Evolutionary conservation across 768 basidiomycete species (phyloP).

Genomic region (Termitomyces sp.): DNA sequence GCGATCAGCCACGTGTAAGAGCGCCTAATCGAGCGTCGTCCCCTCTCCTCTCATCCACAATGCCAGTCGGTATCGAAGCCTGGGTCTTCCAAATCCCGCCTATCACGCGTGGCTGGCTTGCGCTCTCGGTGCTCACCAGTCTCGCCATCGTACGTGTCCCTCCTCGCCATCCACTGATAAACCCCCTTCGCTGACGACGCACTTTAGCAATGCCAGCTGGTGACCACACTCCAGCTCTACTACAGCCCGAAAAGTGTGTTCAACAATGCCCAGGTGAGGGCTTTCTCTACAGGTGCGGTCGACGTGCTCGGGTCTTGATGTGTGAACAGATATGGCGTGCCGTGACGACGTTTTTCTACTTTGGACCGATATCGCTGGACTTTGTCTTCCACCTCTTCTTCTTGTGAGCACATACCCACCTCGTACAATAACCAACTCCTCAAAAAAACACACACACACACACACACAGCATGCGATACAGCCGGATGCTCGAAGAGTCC

Average conservation of each 20-base stretch:
- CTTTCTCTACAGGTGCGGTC: not conserved
- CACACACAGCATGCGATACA: conserved; percentile 82
- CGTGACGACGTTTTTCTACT: conserved; percentile 92
- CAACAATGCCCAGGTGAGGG: conserved; percentile 67
- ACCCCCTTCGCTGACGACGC: not conserved
- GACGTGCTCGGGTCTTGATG: not conserved
- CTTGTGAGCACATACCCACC: conserved; percentile 56
- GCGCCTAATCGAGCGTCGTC: not conserved
- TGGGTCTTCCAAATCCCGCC: conserved; percentile 93
- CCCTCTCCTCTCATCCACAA: conserved; percentile 17
- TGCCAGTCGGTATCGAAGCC: conserved; percentile 84
- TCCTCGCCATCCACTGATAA: not conserved
- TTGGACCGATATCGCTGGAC: conserved; percentile 88
- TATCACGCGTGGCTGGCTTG: conserved; percentile 84
- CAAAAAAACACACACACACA: no score
- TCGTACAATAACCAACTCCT: no score
- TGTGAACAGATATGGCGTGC: conserved; percentile 72
- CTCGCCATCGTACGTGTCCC: conserved; percentile 76
- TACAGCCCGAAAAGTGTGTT: conserved; percentile 87
- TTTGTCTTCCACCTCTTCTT: conserved; percentile 98
- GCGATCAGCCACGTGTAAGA: conserved; percentile 7
- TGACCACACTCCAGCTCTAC: conserved; percentile 89
- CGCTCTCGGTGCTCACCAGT: conserved; percentile 71
- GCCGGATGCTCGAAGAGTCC: conserved; percentile 94
- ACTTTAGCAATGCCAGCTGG: conserved; percentile 81